Evolutionary conservation across 805 yeast species (phyloP).

Genomic region (Wickerhamomyces alni): DNA sequence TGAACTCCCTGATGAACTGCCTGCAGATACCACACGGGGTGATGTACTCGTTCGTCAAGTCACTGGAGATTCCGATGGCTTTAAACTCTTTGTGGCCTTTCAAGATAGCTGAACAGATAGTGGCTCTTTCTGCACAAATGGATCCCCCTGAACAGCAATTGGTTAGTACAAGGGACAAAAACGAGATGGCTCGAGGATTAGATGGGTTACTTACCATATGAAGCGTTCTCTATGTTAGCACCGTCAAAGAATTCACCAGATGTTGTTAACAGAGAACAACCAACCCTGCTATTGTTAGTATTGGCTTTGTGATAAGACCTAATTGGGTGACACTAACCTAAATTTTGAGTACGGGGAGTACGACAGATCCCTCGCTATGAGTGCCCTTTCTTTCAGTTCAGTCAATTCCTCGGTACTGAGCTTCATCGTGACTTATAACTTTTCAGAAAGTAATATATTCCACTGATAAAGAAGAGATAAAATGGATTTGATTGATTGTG

Average conservation of each 20-base stretch:
- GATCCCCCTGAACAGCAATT: conserved; percentile 35
- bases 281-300: conserved; percentile 46
- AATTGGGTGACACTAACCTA: conserved; percentile 10
- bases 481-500: no score
- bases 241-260: conserved; percentile 52
- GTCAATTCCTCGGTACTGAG: conserved; percentile 19
- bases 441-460: no score
- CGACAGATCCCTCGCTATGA: conserved; percentile 34
- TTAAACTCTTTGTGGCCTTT: conserved; percentile 36
- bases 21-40: conserved; percentile 95
- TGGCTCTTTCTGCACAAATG: conserved; percentile 72
- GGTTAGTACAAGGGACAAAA: no score
- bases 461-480: no score
- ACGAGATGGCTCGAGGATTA: no score
- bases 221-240: conserved; percentile 91
- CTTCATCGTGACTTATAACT: conserved; percentile 3
- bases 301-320: background rate
- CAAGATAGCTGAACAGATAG: conserved; percentile 51
- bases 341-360: conserved; percentile 44
- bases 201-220: conserved; percentile 61
- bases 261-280: conserved; percentile 61
- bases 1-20: conserved; percentile 83
- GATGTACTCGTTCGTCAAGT: conserved; percentile 43
- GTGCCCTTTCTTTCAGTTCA: conserved; percentile 22
- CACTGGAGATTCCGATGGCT: conserved; percentile 67